Conservation (phyloP, 805 yeast genomes). For the Dipodascus geniculatus region DNA sequence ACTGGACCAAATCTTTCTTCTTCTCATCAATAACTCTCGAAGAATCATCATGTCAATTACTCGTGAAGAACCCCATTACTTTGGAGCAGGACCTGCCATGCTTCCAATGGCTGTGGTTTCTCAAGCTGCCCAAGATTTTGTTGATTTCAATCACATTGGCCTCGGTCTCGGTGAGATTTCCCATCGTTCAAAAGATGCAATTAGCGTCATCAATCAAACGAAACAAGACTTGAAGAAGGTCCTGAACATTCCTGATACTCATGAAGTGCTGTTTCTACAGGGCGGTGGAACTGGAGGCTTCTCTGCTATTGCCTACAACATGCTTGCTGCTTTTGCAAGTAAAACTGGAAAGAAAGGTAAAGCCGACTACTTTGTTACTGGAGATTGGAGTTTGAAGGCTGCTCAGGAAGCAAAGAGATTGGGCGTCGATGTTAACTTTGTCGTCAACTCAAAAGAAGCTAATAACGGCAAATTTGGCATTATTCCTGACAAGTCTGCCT, state of each 20-base stretch:
- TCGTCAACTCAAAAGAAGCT: slow-evolving; percentile 50
- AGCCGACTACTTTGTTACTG: slow-evolving; percentile 83
- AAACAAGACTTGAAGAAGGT: slow-evolving; percentile 54
- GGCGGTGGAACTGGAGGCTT: slow-evolving; percentile 98
- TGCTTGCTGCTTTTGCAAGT: slow-evolving; percentile 63
- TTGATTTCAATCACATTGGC: slow-evolving; percentile 57
- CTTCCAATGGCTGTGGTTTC: slow-evolving; percentile 75
- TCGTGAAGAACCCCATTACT: slow-evolving; percentile 34
- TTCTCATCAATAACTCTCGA: too few relatives aligned
- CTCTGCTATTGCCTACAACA: slow-evolving; percentile 73
- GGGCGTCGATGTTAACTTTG: slow-evolving; percentile 60
- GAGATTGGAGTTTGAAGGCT: slow-evolving; percentile 88
- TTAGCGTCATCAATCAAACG: slow-evolving; percentile 62
- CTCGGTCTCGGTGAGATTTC: slow-evolving; percentile 94
- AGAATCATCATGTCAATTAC: slow-evolving; percentile 4
- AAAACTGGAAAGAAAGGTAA: slow-evolving; percentile 64
- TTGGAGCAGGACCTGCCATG: slow-evolving; percentile 98
- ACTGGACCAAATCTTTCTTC: background rate
- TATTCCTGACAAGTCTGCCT: slow-evolving; percentile 54
- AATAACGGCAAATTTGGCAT: slow-evolving; percentile 45
- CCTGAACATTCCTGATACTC: slow-evolving; percentile 74
- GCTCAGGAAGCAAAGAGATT: slow-evolving; percentile 77
- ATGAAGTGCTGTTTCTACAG: slow-evolving; percentile 89
- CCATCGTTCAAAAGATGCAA: slow-evolving; percentile 83
- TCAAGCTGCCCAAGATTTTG: slow-evolving; percentile 75